phyloP scores from a whole-genome alignment of 495 filamentous ascomycete genomes.

The Annulohypoxylon bovei region DNA sequence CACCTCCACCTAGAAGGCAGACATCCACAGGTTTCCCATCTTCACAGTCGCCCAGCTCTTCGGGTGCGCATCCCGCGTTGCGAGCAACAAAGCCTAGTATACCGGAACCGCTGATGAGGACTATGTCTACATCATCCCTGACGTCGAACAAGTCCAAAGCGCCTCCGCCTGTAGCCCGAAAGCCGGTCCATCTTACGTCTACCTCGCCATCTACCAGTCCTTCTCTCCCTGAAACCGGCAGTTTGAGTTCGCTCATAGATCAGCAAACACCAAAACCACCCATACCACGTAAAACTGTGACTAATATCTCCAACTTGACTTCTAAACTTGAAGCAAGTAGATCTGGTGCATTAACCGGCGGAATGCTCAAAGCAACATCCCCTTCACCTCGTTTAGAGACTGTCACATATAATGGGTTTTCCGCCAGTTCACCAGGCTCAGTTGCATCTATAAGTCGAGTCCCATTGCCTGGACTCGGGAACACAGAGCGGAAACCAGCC shows the following conservation, averaged over 20 bases:
- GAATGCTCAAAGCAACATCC: conserved; percentile 34
- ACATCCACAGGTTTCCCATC: conserved; percentile 39
- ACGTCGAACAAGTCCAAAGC: conserved; percentile 52
- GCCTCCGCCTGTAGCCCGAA: conserved; percentile 63
- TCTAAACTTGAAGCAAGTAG: conserved; percentile 42
- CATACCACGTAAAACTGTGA: conserved; percentile 38
- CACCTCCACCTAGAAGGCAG: conserved; percentile 60
- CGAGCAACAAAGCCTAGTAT: conserved; percentile 9
- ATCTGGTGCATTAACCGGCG: conserved; percentile 34
- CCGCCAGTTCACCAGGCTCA: background rate
- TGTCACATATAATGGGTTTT: conserved; percentile 7
- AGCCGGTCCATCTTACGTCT: conserved; percentile 61
- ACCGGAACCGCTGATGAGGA: conserved; percentile 26
- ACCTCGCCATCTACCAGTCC: conserved; percentile 49
- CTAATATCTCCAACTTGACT: conserved; percentile 42
- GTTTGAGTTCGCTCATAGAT: conserved; percentile 15
- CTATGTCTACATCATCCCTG: conserved; percentile 45
- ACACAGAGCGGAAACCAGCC: conserved; percentile 35
- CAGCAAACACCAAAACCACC: conserved; percentile 34
- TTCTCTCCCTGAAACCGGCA: conserved; percentile 24
- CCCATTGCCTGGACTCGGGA: conserved; percentile 38
- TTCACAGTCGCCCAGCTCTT: conserved; percentile 27
- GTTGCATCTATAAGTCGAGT: conserved; percentile 21
- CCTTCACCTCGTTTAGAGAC: conserved; percentile 3
- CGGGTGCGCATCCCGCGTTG: conserved; percentile 5